These are phyloP conservation scores for Skeletonema potamos DNA, from an alignment of 108 stramenopile genomes.

Conservation along the genomic window DNA sequence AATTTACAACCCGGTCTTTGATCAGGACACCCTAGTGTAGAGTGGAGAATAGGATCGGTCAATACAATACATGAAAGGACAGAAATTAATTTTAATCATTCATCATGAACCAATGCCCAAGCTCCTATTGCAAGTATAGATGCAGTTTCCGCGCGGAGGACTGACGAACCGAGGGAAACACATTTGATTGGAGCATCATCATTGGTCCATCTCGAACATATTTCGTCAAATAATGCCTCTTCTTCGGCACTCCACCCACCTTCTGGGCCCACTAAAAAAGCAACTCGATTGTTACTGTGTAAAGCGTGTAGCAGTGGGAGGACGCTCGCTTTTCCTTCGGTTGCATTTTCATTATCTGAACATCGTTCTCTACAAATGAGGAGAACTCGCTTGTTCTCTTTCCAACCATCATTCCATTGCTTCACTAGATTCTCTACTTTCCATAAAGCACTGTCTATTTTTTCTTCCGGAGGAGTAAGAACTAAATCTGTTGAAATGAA, in stretches of 20 bases:
- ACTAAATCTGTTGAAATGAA: slow-evolving; percentile 8
- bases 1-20: background rate
- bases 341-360: slow-evolving; percentile 6
- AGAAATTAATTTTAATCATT: background rate
- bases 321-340: slow-evolving; percentile 4
- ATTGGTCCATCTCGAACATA: slow-evolving; percentile 3
- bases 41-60: background rate
- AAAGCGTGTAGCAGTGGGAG: slow-evolving; percentile 55
- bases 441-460: background rate
- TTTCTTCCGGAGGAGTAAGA: background rate
- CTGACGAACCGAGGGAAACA: slow-evolving; percentile 66
- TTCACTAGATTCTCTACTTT: slow-evolving; percentile 22
- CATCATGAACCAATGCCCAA: slow-evolving; percentile 34
- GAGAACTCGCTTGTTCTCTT: slow-evolving; percentile 10
- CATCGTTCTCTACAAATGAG: slow-evolving; percentile 72
- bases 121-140: slow-evolving; percentile 64
- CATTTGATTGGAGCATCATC: slow-evolving; percentile 35
- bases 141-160: slow-evolving; percentile 83
- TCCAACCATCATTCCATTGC: slow-evolving; percentile 10
- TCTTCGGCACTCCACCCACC: slow-evolving; percentile 84
- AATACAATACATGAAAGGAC: background rate
- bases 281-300: slow-evolving; percentile 27
- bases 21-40: background rate
- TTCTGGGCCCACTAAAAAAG: slow-evolving; percentile 79
- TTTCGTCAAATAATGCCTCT: slow-evolving; percentile 49